Percentiles rank a stretch among this genome's conserved stretches.
phyloP scores from a whole-genome alignment of 1,284 basidiomycete species.

The Termitomyces sp. region DNA sequence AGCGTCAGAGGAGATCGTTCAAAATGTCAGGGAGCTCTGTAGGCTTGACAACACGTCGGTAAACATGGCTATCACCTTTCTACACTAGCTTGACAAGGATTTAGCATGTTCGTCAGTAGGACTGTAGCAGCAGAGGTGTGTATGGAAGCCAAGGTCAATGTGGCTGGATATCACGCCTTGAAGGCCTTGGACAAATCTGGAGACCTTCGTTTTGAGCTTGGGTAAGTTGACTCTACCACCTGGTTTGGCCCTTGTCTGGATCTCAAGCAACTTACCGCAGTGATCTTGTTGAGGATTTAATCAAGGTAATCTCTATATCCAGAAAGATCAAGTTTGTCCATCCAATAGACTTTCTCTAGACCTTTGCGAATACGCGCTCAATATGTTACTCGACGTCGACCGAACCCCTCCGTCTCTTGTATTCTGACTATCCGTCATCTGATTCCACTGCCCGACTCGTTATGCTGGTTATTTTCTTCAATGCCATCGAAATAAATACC shows the following conservation, averaged over 20 bases:
- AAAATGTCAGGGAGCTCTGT: conserved; percentile 63
- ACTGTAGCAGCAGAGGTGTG: conserved; percentile 75
- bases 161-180: conserved; percentile 59
- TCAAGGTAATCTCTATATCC: conserved; percentile 40
- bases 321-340: background rate
- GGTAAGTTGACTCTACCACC: conserved; percentile 31
- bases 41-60: conserved; percentile 60
- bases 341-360: conserved; percentile 30
- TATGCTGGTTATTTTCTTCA: conserved; percentile 59
- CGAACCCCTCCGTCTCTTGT: conserved; percentile 53
- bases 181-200: conserved; percentile 59
- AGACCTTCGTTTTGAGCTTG: conserved; percentile 54
- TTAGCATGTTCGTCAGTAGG: conserved; percentile 72
- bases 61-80: background rate
- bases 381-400: conserved; percentile 46
- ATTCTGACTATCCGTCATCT: conserved; percentile 55
- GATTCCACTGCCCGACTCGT: conserved; percentile 60
- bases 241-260: background rate
- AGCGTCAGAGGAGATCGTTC: conserved; percentile 55
- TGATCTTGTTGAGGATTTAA: conserved; percentile 50
- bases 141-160: conserved; percentile 69
- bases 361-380: conserved; percentile 63
- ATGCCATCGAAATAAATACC: conserved; percentile 38
- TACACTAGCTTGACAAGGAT: conserved; percentile 3
- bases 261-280: conserved; percentile 26